A percentile compares a stretch with the other conserved stretches of the same genome.
These are phyloP conservation scores for Neurospora hispaniola DNA, from an alignment of 495 filamentous ascomycete genomes.

Conservation along the genomic window DNA sequence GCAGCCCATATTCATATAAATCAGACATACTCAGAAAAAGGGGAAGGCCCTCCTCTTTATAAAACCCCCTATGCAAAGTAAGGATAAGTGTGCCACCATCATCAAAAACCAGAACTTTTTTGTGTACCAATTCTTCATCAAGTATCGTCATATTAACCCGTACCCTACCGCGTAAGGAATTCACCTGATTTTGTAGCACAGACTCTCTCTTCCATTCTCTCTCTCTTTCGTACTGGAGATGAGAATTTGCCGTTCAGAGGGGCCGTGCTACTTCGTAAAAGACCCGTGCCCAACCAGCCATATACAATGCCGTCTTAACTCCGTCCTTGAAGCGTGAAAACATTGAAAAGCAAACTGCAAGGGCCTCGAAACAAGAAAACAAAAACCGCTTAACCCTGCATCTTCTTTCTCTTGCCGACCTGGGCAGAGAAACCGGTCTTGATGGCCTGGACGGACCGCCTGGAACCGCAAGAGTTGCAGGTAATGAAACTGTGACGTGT, in stretches of 20 bases:
- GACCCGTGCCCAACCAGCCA: conserved; percentile 2
- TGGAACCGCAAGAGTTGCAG: conserved; percentile 67
- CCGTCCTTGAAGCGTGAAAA: conserved; percentile 4
- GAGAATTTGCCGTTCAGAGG: neutral
- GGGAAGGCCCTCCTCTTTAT: neutral
- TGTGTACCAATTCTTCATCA: neutral
- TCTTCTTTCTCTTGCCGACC: conserved; percentile 85
- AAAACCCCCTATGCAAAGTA: neutral
- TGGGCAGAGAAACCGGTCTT: conserved; percentile 99
- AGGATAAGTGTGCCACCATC: neutral
- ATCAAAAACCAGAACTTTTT: neutral
- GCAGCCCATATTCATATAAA: neutral
- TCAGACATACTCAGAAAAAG: neutral
- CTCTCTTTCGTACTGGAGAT: neutral
- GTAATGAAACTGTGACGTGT: conserved; percentile 29
- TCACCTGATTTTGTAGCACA: conserved; percentile 1
- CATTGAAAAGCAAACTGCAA: conserved; percentile 6
- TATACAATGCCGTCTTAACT: conserved; percentile 4
- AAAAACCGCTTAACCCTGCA: conserved; percentile 25
- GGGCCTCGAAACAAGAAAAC: neutral
- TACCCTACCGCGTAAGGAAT: neutral
- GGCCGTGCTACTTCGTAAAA: conserved; percentile 1
- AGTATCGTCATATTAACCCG: conserved; percentile 1
- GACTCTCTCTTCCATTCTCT: neutral
- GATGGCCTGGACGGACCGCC: conserved; percentile 90